phyloP scores from a whole-genome alignment of 768 basidiomycete genomes.

The Hirschioporus abietinus region DNA sequence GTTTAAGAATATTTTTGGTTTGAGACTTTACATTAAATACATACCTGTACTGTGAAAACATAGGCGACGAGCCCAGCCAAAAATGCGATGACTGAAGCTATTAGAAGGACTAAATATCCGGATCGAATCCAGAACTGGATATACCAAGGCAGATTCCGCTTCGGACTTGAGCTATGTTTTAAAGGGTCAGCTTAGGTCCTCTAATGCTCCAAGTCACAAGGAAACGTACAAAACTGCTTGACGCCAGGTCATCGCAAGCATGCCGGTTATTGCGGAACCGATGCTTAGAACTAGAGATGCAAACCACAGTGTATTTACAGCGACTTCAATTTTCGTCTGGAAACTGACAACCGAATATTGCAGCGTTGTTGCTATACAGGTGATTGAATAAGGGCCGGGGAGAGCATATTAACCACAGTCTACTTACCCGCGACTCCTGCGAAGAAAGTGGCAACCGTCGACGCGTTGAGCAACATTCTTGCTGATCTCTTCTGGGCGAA shows the following conservation, averaged over 20 bases:
- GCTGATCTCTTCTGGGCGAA: not conserved
- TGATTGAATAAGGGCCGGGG: not conserved
- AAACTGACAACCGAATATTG: not conserved
- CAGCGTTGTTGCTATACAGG: not conserved
- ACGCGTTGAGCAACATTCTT: not conserved
- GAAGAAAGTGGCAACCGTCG: not conserved
- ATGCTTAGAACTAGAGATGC: not conserved
- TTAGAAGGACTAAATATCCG: not conserved
- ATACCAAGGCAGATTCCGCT: not conserved
- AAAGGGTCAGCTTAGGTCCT: not conserved
- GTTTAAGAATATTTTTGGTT: not conserved
- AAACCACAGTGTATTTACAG: not conserved
- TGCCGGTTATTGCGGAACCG: not conserved
- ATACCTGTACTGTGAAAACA: not conserved
- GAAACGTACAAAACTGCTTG: not conserved
- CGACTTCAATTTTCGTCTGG: not conserved
- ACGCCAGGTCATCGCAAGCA: not conserved
- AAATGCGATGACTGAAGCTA: not conserved
- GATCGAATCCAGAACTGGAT: not conserved
- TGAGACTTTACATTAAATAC: not conserved
- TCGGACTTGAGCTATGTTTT: not conserved
- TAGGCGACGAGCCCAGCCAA: not conserved
- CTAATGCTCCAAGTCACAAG: not conserved
- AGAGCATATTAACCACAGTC: not conserved
- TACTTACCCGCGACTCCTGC: not conserved